Evolutionary conservation across 2,329 filamentous ascomycete species (phyloP), one percentile per base, ranked within the genome.

Genomic region (Colletotrichum cordylinicola): DNA sequence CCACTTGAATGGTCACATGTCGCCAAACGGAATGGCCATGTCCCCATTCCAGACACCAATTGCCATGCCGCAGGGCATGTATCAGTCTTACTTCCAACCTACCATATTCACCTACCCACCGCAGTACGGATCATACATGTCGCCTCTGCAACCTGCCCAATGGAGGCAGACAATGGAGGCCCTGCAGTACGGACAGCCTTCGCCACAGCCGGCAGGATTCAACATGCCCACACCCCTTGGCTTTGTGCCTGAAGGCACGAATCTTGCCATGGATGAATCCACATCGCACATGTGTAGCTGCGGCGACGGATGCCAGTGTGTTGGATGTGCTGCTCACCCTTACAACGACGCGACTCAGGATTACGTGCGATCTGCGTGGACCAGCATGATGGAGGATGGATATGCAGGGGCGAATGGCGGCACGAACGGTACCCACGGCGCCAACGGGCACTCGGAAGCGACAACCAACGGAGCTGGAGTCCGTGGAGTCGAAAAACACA

Each of bases 251-350:
- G 68, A 70, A 16, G 71, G 56, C 61, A 29, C 56, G 29, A 79
- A 64, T 29, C 77, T 65, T 77, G 76, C 78, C 52, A 81, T 81
- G 82, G 78, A 71, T 33, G 71, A 70, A 24, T 65, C 64, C 15
- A 86, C 82, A 24, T 84, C 81, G 69, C 85, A 85, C 61, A 85
- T 83, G 70, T 95, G 93, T 79, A 86, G 87, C 64, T 95, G 93
- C 80, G 93, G 93, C 24, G 90, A 93, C 70, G 86, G 86, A 33
- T 95, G 93, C 78, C 89, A 92, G 78, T 95, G 93, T 80, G 85
- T 94, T 43, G 93, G 92, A 13, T 95, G 93, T 80, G 88, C 91
- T 7, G 91, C 90, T 4, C 93, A 94, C 81, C 92, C 93, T 15
- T 93, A 92, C 80, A 94, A 94, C 78, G 87, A 91, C 9, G 90